Percentiles rank a stretch among this genome's conserved stretches.
Evolutionary conservation across 306 rosid species (phyloP).

Genomic region (Malus sieversii): DNA sequence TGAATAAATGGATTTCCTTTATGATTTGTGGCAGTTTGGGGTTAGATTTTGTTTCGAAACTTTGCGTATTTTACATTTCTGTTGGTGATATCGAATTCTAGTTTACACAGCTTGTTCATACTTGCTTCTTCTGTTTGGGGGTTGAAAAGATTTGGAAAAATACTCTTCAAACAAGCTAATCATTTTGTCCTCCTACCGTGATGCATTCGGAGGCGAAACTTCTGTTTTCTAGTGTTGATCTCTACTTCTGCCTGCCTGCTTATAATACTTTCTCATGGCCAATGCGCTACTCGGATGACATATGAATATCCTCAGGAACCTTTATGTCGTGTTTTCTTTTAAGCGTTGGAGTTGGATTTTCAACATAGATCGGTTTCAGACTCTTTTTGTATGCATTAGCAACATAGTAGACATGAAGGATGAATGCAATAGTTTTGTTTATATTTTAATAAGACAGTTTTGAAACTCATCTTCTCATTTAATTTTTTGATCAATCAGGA

Average conservation of each 20-base stretch:
- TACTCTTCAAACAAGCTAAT: not conserved
- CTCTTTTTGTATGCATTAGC: not conserved
- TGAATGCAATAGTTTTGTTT: not conserved
- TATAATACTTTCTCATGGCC: not conserved
- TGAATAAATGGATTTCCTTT: not conserved
- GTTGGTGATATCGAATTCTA: not conserved
- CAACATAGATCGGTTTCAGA: not conserved
- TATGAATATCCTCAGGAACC: not conserved
- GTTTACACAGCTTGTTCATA: not conserved
- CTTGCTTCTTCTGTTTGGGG: not conserved
- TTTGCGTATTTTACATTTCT: not conserved
- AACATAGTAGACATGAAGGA: not conserved
- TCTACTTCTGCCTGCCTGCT: not conserved
- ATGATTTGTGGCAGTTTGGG: not conserved
- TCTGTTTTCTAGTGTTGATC: not conserved
- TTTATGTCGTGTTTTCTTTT: not conserved
- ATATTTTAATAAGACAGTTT: not conserved
- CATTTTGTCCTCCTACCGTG: not conserved
- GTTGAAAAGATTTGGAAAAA: not conserved
- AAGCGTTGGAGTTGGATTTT: not conserved
- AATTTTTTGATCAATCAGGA: slow-evolving; percentile 19
- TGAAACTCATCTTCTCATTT: slow-evolving; percentile 3
- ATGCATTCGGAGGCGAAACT: not conserved
- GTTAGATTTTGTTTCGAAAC: not conserved
- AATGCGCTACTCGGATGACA: not conserved